A percentile compares a stretch with the other conserved stretches of the same genome.
These are phyloP conservation scores for Pythium periplocum DNA, from an alignment of 352 stramenopile genomes.

Conservation along the genomic window DNA sequence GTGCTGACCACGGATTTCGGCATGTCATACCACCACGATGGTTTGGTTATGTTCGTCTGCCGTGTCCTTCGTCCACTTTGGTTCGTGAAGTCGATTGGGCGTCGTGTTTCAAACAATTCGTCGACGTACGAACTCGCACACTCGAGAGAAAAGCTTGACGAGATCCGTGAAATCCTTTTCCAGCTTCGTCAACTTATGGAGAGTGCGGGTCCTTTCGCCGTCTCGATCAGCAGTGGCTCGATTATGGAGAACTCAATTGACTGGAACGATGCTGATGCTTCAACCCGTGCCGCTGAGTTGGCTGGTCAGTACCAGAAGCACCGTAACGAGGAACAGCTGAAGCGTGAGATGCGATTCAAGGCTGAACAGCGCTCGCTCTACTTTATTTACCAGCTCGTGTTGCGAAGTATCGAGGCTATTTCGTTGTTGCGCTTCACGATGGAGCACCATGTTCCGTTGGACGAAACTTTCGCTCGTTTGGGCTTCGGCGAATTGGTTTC, in stretches of 20 bases:
- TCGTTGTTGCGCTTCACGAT: conserved; percentile 60
- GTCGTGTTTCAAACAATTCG: conserved; percentile 27
- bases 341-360: conserved; percentile 73
- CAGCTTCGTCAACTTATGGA: conserved; percentile 82
- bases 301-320: conserved; percentile 67
- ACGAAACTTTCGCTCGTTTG: conserved; percentile 56
- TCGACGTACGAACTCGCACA: conserved; percentile 37
- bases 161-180: conserved; percentile 78
- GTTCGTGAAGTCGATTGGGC: conserved; percentile 54
- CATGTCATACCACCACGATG: conserved; percentile 86
- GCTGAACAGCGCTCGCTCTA: conserved; percentile 79
- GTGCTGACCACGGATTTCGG: conserved; percentile 82
- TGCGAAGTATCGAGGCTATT: conserved; percentile 76
- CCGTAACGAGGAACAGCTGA: conserved; percentile 64
- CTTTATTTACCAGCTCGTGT: conserved; percentile 70
- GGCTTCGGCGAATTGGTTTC: conserved; percentile 77
- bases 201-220: conserved; percentile 60
- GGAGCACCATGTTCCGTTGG: conserved; percentile 64
- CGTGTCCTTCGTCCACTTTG: conserved; percentile 79
- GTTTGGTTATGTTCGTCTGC: conserved; percentile 71
- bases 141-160: conserved; percentile 50
- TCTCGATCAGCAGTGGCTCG: conserved; percentile 64
- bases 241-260: conserved; percentile 55
- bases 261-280: conserved; percentile 25
- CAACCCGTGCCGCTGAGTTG: conserved; percentile 60